Evolutionary conservation across 345 rosid species (phyloP), one percentile per base, ranked within the genome.

Genomic region (Rhizophora mangle): DNA sequence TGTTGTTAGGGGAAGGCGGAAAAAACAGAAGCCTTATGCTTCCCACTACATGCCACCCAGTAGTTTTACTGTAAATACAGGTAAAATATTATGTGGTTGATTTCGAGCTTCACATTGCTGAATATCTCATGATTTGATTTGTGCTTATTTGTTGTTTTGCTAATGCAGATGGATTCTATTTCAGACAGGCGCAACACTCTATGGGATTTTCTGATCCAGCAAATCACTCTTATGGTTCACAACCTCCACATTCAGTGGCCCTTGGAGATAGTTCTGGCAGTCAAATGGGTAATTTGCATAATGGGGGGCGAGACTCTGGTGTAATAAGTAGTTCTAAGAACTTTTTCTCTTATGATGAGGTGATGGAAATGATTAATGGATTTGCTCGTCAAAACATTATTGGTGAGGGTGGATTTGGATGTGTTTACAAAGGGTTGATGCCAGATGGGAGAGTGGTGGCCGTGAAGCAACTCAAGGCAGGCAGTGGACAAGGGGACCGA

Each of bases 361-460:
- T 96, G 81, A 84, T 77, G 87, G 98, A 90, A 47, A 90, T 96
- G 78, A 96, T 98, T 24, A 68, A 69, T 8, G 99, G 93, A 18
- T 92, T 96, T 79, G 56, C 94, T 49, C 71, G 74, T 46, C 87
- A 85, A 32, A 89, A 89, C 63, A 80, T 96, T 32, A 81, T 90
- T n/a, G 98, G 99, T 29, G 98, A 96, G 82, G 99, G 98, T 62
- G 99, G 98, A 0, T 96, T 96, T 11, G 99, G 99, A 18, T 87
- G 90, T 65, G 98, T 96, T 52, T 92, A 76, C 67, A 83, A 86
- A 79, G 99, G 97, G 65, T 69, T 63, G 68, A 22, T 82, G 60
- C 64, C 79, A 0, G 89, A 86, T 27, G 93, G 97, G 20, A 89
- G 64, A 68, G 34, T 67, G 29, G 96, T 92, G 24, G 98, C 98